Evolutionary conservation across 257 asterid species (phyloP).

Genomic region (Penstemon newberryi): DNA sequence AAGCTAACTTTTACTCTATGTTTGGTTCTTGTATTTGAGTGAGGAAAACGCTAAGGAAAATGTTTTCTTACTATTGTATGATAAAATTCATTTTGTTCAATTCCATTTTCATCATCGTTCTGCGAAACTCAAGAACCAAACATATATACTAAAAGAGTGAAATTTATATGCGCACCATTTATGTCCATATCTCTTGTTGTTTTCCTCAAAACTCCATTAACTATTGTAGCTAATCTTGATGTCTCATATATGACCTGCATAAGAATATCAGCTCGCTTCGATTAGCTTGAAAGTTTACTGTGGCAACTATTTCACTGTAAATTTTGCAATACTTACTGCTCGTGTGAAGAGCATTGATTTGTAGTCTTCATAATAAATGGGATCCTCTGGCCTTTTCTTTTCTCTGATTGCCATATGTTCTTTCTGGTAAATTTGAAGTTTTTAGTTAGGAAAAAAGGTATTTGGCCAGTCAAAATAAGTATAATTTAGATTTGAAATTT

Average conservation of each 20-base stretch:
- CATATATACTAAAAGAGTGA: too few species aligned
- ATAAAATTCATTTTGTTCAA: too few species aligned
- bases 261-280: slow-evolving; percentile 6
- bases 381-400: slow-evolving; percentile 69
- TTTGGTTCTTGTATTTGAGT: too few species aligned
- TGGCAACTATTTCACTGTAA: slow-evolving; percentile 23
- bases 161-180: slow-evolving; percentile 44
- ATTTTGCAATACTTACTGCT: slow-evolving; percentile 44
- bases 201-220: slow-evolving; percentile 64
- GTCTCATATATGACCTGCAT: slow-evolving; percentile 68
- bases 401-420: slow-evolving; percentile 83
- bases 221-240: slow-evolving; percentile 66
- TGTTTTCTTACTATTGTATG: too few species aligned
- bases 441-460: slow-evolving; percentile 8
- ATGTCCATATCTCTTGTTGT: slow-evolving; percentile 62
- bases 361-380: slow-evolving; percentile 65
- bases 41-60: too few species aligned
- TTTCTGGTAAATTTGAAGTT: slow-evolving; percentile 35
- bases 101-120: too few species aligned
- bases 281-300: slow-evolving; percentile 27
- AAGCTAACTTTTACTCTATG: too few species aligned
- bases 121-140: too few species aligned
- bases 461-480: slow-evolving; percentile 8
- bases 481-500: slow-evolving; percentile 1
- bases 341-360: slow-evolving; percentile 92